These are phyloP conservation scores for Stentor coeruleus DNA, from an alignment of 73 alveolate species.

Conservation along the genomic window DNA sequence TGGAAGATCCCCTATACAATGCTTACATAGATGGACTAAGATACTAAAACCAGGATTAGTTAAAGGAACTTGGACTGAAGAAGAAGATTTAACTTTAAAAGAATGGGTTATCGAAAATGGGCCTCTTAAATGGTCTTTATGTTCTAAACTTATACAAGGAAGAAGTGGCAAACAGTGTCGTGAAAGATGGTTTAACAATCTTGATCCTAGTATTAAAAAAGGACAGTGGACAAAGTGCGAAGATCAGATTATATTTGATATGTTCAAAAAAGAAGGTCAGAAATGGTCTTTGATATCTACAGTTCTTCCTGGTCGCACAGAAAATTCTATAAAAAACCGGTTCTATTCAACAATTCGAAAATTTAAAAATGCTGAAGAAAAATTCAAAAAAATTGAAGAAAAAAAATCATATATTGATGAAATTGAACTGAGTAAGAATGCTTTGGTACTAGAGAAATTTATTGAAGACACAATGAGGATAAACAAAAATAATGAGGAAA, in stretches of 20 bases:
- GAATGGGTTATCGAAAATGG: constrained; percentile 72
- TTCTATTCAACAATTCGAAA: constrained; percentile 31
- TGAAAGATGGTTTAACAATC: constrained; percentile 93
- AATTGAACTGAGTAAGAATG: too few relatives aligned
- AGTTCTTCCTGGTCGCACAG: constrained; percentile 75
- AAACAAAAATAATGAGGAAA: too few relatives aligned
- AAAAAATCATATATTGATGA: too few relatives aligned
- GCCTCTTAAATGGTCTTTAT: constrained; percentile 58
- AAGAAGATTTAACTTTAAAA: constrained; percentile 58
- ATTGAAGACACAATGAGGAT: too few relatives aligned
- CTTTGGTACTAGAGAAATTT: too few relatives aligned
- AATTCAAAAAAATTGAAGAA: too few relatives aligned
- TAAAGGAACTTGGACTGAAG: constrained; percentile 78
- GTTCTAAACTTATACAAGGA: constrained; percentile 55
- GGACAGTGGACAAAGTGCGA: constrained; percentile 82
- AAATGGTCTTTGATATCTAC: constrained; percentile 74
- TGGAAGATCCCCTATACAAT: constrained; percentile 69
- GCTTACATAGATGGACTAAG: constrained; percentile 81
- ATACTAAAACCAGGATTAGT: constrained; percentile 72
- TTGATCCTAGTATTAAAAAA: constrained; percentile 84
- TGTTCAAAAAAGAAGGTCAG: constrained; percentile 64
- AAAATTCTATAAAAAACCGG: constrained; percentile 75
- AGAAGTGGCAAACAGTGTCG: constrained; percentile 94
- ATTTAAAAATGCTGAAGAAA: too few relatives aligned
- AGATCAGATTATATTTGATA: constrained; percentile 60